These are phyloP conservation scores for Hemisphaericaspora xylofermentans DNA, from an alignment of 1,139 yeast species.

Conservation along the genomic window DNA sequence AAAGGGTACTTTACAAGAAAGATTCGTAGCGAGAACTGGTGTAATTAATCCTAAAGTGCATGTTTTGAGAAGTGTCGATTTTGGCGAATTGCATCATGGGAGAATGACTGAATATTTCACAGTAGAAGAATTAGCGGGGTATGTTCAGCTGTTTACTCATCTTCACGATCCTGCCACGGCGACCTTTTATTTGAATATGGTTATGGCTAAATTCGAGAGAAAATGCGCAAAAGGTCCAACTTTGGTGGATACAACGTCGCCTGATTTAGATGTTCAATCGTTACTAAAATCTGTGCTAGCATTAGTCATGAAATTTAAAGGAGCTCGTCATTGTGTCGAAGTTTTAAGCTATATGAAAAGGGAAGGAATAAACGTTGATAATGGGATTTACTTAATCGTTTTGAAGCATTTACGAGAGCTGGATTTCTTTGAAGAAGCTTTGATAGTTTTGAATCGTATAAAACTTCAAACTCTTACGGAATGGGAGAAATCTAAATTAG, in stretches of 20 bases:
- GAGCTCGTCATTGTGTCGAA: slow-evolving; percentile 31
- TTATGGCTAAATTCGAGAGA: slow-evolving; percentile 38
- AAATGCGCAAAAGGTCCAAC: slow-evolving; percentile 19
- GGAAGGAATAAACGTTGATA: slow-evolving; percentile 27
- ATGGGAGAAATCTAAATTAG: slow-evolving; percentile 21
- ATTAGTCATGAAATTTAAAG: slow-evolving; percentile 41
- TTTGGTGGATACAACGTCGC: slow-evolving; percentile 16
- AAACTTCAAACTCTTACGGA: slow-evolving; percentile 21
- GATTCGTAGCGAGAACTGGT: slow-evolving; percentile 40
- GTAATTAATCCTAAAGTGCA: slow-evolving; percentile 39
- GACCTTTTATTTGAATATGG: slow-evolving; percentile 33
- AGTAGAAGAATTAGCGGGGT: slow-evolving; percentile 26
- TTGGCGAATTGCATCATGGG: slow-evolving; percentile 18
- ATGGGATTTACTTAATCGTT: slow-evolving; percentile 26
- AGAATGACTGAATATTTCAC: slow-evolving; percentile 35
- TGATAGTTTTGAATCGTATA: slow-evolving; percentile 33
- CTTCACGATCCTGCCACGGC: slow-evolving; percentile 32
- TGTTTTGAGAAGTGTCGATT: slow-evolving; percentile 23
- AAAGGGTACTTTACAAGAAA: slow-evolving; percentile 32
- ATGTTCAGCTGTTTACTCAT: slow-evolving; percentile 25
- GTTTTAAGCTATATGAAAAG: slow-evolving; percentile 35
- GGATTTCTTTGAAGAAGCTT: slow-evolving; percentile 35
- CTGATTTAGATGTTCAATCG: slow-evolving; percentile 25
- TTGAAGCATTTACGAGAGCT: slow-evolving; percentile 30
- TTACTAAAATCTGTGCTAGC: slow-evolving; percentile 29